Base-by-base conservation (phyloP, 225 moss, liverwort and hornwort genomes). In the Marchantia polymorpha region DNA sequence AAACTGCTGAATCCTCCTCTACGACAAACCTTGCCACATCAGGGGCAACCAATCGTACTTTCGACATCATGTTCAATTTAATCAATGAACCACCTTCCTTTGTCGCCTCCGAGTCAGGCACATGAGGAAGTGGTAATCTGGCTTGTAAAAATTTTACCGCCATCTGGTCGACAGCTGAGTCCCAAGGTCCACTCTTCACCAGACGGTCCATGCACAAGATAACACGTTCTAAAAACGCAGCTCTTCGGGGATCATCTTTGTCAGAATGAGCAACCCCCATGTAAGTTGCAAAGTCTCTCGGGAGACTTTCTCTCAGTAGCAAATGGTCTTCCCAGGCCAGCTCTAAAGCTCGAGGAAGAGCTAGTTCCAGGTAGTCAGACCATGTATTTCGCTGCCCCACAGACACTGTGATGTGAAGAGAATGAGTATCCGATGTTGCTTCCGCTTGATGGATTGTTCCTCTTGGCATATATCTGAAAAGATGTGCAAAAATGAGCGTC, bases 401-500 rank as follows among this genome's bases (percentile, higher is more conserved):
- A 39, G 97, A 97, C 17, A 97, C 92, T 14, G 97, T 97, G 51
- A 97, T 85, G 86, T 97, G 97, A 7, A 97, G 88, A 39, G 97
- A 97, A 46, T 97, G 90, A 12, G 82, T 78, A 25, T 92, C 91
- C 0, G 85, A 12, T 39, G 87, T 81, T 7, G 97, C 86, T 83
- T 92, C 93, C 7, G 97, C 97, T 86, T 97, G 97, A 71, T 97
- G 97, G 16, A 97, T 93, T 30, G 94, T 97, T 70, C 97, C 97
- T 73, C 92, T 83, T n/a, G 97, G 97, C 97, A 97, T 97, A 76
- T 97, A 97, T 87, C 96, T 97, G 82, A 75, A 71, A n/a, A n/a
- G n/a, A n/a, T n/a, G n/a, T n/a, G n/a, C n/a, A n/a, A n/a, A n/a
- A n/a, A n/a, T n/a, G n/a, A n/a, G n/a, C n/a, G n/a, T n/a, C n/a